Percentiles rank a stretch among this genome's conserved stretches.
Conservation (phyloP, 2,329 filamentous ascomycete genomes). For the Neoarthrinium moseri region DNA sequence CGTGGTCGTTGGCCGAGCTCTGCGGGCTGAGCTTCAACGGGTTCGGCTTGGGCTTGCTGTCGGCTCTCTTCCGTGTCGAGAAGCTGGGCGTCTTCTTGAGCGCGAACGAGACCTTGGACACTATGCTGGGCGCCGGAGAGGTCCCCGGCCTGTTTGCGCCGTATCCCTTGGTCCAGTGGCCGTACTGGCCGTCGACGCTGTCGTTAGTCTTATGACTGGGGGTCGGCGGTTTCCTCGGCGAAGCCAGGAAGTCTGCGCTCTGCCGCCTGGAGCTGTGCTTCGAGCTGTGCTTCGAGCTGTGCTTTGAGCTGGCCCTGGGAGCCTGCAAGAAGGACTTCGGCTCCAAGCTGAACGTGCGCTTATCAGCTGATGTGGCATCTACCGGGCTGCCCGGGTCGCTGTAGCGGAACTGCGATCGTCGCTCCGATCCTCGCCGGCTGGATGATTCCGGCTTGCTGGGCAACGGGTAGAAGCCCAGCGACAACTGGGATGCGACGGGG, state of each 20-base stretch:
- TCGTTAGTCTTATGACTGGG: background rate
- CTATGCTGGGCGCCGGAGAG: background rate
- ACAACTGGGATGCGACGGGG: background rate
- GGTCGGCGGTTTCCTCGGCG: background rate
- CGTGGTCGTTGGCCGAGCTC: constrained; percentile 5
- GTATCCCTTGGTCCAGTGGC: constrained; percentile 1
- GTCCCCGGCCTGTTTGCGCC: background rate
- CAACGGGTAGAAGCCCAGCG: background rate
- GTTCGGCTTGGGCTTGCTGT: background rate
- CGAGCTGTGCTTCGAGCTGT: background rate
- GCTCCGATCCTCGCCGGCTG: too few relatives aligned
- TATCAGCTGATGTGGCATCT: background rate
- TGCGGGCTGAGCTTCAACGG: constrained; percentile 1
- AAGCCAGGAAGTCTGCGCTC: background rate
- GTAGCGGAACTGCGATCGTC: background rate
- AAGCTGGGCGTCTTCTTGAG: constrained; percentile 2
- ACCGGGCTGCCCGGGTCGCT: constrained; percentile 4
- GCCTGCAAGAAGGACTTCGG: background rate
- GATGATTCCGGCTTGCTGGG: background rate
- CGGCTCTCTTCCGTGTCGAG: background rate
- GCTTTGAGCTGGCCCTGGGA: background rate
- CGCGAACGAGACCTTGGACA: constrained; percentile 4
- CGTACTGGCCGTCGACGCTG: background rate
- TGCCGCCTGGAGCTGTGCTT: background rate
- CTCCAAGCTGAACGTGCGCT: background rate